phyloP scores from a whole-genome alignment of 148 eudicot species.

The Silene latifolia region DNA sequence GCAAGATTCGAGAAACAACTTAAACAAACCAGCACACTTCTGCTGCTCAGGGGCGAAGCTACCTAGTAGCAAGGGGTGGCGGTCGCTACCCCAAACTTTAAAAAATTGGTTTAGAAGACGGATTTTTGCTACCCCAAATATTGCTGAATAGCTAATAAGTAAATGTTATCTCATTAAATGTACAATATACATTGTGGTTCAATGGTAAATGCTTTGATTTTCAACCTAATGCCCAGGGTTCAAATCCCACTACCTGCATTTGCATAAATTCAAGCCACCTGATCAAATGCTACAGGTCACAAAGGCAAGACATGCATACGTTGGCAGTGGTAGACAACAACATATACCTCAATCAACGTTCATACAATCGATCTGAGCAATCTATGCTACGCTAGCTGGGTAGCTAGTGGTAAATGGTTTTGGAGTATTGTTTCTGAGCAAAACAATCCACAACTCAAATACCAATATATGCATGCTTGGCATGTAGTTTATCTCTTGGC shows the following conservation, averaged over 20 bases:
- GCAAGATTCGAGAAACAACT: too few species aligned
- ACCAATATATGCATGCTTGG: conserved; percentile 24
- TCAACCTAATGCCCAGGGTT: too few species aligned
- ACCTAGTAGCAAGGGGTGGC: too few species aligned
- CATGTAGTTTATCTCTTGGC: conserved; percentile 18
- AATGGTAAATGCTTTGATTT: too few species aligned
- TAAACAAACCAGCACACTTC: not conserved
- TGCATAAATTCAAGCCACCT: not conserved
- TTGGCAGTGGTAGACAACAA: not conserved
- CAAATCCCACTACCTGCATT: too few species aligned
- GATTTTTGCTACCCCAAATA: too few species aligned
- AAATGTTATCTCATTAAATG: too few species aligned
- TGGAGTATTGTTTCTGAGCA: conserved; percentile 24
- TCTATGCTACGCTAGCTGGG: not conserved
- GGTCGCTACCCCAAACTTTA: too few species aligned
- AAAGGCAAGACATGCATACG: conserved; percentile 19
- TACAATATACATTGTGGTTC: too few species aligned
- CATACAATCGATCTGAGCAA: not conserved
- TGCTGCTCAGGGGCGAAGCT: too few species aligned
- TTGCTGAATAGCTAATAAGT: too few species aligned
- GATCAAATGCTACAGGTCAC: conserved; percentile 3
- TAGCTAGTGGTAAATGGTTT: conserved; percentile 14
- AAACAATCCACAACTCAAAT: conserved; percentile 28
- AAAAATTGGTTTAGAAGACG: too few species aligned
- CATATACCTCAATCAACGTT: not conserved